Percentiles rank a stretch among this genome's conserved stretches.
These are phyloP conservation scores for Phytophthora europaea DNA, from an alignment of 352 stramenopile species.

Conservation along the genomic window DNA sequence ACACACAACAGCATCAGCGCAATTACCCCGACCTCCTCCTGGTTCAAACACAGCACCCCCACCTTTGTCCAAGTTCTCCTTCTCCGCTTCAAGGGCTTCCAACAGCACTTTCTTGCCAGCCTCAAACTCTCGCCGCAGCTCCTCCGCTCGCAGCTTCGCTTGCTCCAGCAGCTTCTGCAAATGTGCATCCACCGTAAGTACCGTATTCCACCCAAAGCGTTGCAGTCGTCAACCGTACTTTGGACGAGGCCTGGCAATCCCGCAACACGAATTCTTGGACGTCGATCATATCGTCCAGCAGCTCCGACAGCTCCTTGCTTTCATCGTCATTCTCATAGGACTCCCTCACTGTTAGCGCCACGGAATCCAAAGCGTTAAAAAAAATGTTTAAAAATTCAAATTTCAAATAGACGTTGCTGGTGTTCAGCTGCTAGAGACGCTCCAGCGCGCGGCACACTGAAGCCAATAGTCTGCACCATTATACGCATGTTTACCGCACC, in stretches of 20 bases:
- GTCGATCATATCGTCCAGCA: slow-evolving; percentile 43
- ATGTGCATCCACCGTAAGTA: slow-evolving; percentile 3
- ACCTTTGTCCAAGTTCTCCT: slow-evolving; percentile 60
- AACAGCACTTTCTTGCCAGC: slow-evolving; percentile 66
- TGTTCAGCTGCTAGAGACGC: background rate
- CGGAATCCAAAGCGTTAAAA: background rate
- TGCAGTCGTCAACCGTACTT: slow-evolving; percentile 26
- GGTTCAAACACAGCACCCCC: background rate
- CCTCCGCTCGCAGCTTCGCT: slow-evolving; percentile 51
- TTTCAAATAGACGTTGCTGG: background rate
- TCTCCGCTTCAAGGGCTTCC: slow-evolving; percentile 65
- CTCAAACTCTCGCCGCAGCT: slow-evolving; percentile 63
- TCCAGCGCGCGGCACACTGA: background rate
- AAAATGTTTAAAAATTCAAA: background rate
- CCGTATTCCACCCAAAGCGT: background rate
- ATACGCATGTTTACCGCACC: slow-evolving; percentile 7
- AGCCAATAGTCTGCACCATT: background rate
- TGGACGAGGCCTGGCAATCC: slow-evolving; percentile 53
- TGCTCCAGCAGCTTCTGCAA: slow-evolving; percentile 70
- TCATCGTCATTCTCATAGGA: slow-evolving; percentile 2
- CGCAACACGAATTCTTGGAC: slow-evolving; percentile 59
- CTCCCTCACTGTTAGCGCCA: slow-evolving; percentile 12
- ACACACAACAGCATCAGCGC: slow-evolving; percentile 8
- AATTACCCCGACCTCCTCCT: background rate
- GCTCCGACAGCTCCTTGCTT: slow-evolving; percentile 4